Percentiles rank a stretch among this genome's conserved stretches.
Conservation (phyloP, 2,329 filamentous ascomycete species). For the Penicillium sp. region DNA sequence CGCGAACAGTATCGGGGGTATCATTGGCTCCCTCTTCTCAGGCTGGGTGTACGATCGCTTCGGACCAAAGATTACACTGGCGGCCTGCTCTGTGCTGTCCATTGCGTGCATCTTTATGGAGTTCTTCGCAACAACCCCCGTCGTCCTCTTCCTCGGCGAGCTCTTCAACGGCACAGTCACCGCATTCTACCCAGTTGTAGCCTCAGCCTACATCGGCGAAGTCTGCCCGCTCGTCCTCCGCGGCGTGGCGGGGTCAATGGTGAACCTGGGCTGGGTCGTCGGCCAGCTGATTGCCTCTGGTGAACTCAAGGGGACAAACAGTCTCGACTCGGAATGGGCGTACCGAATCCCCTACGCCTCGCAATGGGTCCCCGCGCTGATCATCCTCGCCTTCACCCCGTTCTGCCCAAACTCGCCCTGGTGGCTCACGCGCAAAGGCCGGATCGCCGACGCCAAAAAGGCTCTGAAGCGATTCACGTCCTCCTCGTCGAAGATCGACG, state of each 20-base stretch:
- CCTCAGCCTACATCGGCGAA: constrained; percentile 43
- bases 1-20: constrained; percentile 30
- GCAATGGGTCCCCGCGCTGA: constrained; percentile 28
- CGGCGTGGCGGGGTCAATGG: constrained; percentile 34
- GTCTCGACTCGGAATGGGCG: constrained; percentile 23
- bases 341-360: constrained; percentile 33
- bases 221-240: constrained; percentile 36
- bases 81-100: constrained; percentile 29
- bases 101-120: constrained; percentile 64
- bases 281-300: constrained; percentile 39
- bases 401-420: constrained; percentile 33
- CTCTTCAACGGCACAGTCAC: constrained; percentile 64
- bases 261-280: constrained; percentile 36
- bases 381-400: constrained; percentile 26
- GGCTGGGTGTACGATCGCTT: constrained; percentile 33
- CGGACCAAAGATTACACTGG: constrained; percentile 31
- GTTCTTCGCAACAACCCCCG: constrained; percentile 63
- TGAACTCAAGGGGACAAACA: constrained; percentile 30
- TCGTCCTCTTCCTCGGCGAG: constrained; percentile 64
- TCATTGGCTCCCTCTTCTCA: constrained; percentile 30
- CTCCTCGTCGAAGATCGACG: constrained; percentile 22
- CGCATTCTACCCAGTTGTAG: constrained; percentile 64
- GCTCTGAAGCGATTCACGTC: constrained; percentile 27
- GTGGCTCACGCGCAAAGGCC: constrained; percentile 29
- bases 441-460: constrained; percentile 22